Base-by-base conservation (phyloP, 2,329 filamentous ascomycete genomes). In the Aureobasidium leucospermi region DNA sequence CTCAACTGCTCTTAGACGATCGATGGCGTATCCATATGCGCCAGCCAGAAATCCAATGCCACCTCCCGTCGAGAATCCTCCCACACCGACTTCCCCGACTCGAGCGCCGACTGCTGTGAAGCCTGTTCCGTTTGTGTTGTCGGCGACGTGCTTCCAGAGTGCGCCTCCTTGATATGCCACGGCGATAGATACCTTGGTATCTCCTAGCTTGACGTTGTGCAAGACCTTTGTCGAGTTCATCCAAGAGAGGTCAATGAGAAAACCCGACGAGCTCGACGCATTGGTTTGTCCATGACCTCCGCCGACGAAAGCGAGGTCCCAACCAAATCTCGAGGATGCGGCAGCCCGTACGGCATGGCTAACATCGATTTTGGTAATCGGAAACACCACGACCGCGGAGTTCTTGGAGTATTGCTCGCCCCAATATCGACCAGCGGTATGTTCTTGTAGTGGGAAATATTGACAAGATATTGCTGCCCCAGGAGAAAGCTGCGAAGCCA, bases 1-100 rank as follows among this genome's bases (percentile, higher is more conserved):
- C 59, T 81, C 75, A 51, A 71, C 78, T 5, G 61, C 61, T 29
- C 45, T 39, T 6, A 63, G 29, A 13, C 61, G 55, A 19, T 63
- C 61, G 10, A 58, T 58, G 34, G 61, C 61, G 31, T 60, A 63
- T 6, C 61, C 59, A 15, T 61, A 61, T 8, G 55, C 48, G 6
- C 60, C 60, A 19, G 60, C 60, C 9, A 61, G n/a, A 16, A 55
- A 61, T 3, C 60, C 60, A 11, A 61, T 61, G n/a, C 60, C 60
- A 16, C 60, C 60, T 41, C 60, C 59, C 11, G 59, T 61, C 7
- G 53, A 59, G 34, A 63, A 63, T 13, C 59, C 61, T 4, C 61
- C 61, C 6, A 55, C 59, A 31, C 61, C 61, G n/a, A 63, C 61
- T 15, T 49, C 32, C 2, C 59, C 49, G 9, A 61, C 59, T n/a